Conservation (phyloP, 2,329 filamentous ascomycete species). For the Pezicula carpinea region DNA sequence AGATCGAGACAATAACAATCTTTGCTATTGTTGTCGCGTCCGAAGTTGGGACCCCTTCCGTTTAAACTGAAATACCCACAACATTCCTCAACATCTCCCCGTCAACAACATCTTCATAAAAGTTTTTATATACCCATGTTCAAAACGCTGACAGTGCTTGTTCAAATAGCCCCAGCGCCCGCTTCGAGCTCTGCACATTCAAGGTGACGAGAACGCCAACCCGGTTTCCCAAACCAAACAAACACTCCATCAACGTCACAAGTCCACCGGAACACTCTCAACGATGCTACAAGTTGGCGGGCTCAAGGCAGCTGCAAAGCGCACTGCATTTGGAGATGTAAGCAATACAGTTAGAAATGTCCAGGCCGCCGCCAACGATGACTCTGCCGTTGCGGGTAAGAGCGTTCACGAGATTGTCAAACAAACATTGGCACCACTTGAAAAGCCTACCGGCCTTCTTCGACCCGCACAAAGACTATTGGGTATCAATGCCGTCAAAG, state of each 20-base stretch:
- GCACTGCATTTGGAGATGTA: slow-evolving; percentile 76
- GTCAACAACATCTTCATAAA: slow-evolving; percentile 13
- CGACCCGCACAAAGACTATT: slow-evolving; percentile 60
- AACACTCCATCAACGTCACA: slow-evolving; percentile 73
- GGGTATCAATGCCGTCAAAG: slow-evolving; percentile 17
- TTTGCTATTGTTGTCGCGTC: slow-evolving; percentile 1
- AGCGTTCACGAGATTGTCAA: slow-evolving; percentile 26
- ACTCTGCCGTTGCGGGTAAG: slow-evolving; percentile 46
- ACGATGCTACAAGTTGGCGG: slow-evolving; percentile 45
- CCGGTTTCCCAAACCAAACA: slow-evolving; percentile 46
- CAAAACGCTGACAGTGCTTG: slow-evolving; percentile 23
- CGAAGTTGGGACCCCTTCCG: not conserved
- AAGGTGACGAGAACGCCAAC: slow-evolving; percentile 66
- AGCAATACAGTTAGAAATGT: slow-evolving; percentile 57
- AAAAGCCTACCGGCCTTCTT: slow-evolving; percentile 41
- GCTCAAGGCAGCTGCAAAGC: slow-evolving; percentile 64
- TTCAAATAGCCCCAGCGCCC: slow-evolving; percentile 63
- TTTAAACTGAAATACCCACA: slow-evolving; percentile 5
- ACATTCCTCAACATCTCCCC: slow-evolving; percentile 17
- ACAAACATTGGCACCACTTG: slow-evolving; percentile 18
- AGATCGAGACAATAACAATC: slow-evolving; percentile 3
- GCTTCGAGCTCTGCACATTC: slow-evolving; percentile 51
- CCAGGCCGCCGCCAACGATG: slow-evolving; percentile 45
- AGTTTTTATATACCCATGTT: not conserved
- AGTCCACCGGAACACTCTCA: slow-evolving; percentile 65